Percentiles rank a stretch among this genome's conserved stretches.
phyloP scores from a whole-genome alignment of 805 yeast species.

The Wickerhamomyces ciferrii region DNA sequence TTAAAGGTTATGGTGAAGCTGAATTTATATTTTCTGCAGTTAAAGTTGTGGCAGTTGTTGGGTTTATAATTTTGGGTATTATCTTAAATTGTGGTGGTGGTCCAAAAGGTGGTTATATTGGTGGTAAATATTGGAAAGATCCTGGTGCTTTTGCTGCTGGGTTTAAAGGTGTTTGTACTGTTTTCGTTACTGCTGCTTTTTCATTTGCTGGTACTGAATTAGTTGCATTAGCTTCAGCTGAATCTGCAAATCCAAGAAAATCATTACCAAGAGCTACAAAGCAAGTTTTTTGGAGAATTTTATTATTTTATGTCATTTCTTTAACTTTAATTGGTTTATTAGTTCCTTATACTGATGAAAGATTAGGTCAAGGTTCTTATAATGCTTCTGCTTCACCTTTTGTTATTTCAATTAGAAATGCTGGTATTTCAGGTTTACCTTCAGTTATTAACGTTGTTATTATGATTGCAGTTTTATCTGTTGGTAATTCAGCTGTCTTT shows the following conservation, averaged over 20 bases:
- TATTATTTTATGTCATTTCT: slow-evolving; percentile 60
- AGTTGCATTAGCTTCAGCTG: slow-evolving; percentile 74
- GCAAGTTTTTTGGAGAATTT: slow-evolving; percentile 79
- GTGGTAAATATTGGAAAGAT: slow-evolving; percentile 44
- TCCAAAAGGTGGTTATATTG: slow-evolving; percentile 41
- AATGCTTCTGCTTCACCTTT: slow-evolving; percentile 73
- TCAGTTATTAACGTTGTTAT: slow-evolving; percentile 65
- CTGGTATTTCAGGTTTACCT: slow-evolving; percentile 62
- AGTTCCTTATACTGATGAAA: slow-evolving; percentile 57
- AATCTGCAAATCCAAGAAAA: slow-evolving; percentile 60
- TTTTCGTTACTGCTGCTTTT: slow-evolving; percentile 73
- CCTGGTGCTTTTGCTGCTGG: slow-evolving; percentile 51
- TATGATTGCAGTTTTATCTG: slow-evolving; percentile 61
- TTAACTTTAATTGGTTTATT: slow-evolving; percentile 56
- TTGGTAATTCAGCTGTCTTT: slow-evolving; percentile 68
- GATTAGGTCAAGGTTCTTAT: slow-evolving; percentile 43
- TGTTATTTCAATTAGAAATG: slow-evolving; percentile 62
- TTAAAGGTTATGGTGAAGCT: slow-evolving; percentile 49
- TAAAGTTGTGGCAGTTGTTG: slow-evolving; percentile 42
- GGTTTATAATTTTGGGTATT: slow-evolving; percentile 42
- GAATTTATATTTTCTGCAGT: slow-evolving; percentile 43
- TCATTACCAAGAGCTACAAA: slow-evolving; percentile 70
- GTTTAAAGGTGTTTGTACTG: slow-evolving; percentile 64
- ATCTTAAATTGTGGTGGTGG: slow-evolving; percentile 50
- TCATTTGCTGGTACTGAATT: slow-evolving; percentile 72